These are phyloP conservation scores for Cadophora gregata DNA, from an alignment of 2,329 filamentous ascomycete genomes.

Conservation along the genomic window DNA sequence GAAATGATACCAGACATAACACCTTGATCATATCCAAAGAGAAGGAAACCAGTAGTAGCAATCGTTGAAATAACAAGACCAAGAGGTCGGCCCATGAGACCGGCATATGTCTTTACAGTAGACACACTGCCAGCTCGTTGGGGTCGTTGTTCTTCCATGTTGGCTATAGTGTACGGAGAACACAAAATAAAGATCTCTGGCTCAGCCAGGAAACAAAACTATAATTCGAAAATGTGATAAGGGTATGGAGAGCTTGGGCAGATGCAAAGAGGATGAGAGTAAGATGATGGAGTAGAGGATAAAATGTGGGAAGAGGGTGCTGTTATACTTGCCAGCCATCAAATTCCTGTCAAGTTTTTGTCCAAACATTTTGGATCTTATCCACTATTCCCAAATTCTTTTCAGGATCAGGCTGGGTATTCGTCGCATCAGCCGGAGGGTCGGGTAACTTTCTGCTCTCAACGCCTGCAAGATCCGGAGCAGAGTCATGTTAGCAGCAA, in stretches of 20 bases:
- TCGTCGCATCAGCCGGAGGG: not conserved
- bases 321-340: conserved; percentile 15
- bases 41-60: conserved; percentile 79
- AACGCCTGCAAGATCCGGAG: conserved; percentile 12
- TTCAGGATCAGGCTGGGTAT: conserved; percentile 15
- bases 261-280: not conserved
- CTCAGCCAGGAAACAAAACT: not conserved
- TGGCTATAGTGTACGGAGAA: conserved; percentile 10
- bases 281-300: not conserved
- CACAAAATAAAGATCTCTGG: conserved; percentile 8
- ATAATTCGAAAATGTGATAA: not conserved
- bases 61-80: conserved; percentile 73
- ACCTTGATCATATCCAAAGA: conserved; percentile 89
- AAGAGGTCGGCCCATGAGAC: conserved; percentile 68
- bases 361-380: conserved; percentile 17
- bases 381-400: conserved; percentile 15
- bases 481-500: conserved; percentile 25
- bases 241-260: conserved; percentile 7
- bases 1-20: conserved; percentile 81
- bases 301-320: conserved; percentile 12
- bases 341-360: conserved; percentile 1
- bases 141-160: conserved; percentile 16
- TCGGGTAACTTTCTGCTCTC: conserved; percentile 16
- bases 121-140: conserved; percentile 27
- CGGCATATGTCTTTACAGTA: conserved; percentile 56